Percentiles rank a stretch among this genome's conserved stretches.
Evolutionary conservation across 352 stramenopile species (phyloP).

Genomic region (Phytopythium litorale): DNA sequence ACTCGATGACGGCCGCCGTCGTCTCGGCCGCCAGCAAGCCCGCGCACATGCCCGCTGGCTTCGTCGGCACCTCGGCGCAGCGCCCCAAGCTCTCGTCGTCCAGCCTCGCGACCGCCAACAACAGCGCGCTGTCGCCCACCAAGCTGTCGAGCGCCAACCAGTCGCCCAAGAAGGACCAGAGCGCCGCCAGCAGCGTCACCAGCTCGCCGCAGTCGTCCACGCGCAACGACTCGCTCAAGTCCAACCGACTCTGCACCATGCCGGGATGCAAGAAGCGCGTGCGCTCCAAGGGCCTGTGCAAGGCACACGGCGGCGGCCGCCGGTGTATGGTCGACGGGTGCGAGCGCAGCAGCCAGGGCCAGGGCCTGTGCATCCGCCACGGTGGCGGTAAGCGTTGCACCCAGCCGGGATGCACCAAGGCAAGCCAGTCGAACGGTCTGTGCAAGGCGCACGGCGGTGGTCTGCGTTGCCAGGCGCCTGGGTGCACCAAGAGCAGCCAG

Average conservation of each 20-base stretch:
- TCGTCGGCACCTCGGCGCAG: slow-evolving; percentile 1
- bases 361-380: slow-evolving; percentile 82
- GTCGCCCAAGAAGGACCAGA: slow-evolving; percentile 16
- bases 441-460: slow-evolving; percentile 85
- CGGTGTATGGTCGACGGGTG: slow-evolving; percentile 82
- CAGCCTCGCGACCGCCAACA: background rate
- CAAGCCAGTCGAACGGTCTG: slow-evolving; percentile 77
- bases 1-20: slow-evolving; percentile 19
- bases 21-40: slow-evolving; percentile 2
- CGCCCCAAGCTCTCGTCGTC: slow-evolving; percentile 16
- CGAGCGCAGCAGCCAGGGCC: slow-evolving; percentile 74
- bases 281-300: slow-evolving; percentile 82
- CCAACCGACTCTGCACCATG: slow-evolving; percentile 78
- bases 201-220: background rate
- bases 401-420: slow-evolving; percentile 74
- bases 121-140: slow-evolving; percentile 15
- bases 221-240: slow-evolving; percentile 69
- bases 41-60: slow-evolving; percentile 7
- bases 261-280: slow-evolving; percentile 82
- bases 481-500: slow-evolving; percentile 82
- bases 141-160: slow-evolving; percentile 16
- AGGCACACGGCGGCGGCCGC: slow-evolving; percentile 72
- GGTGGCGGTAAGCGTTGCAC: slow-evolving; percentile 80
- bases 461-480: slow-evolving; percentile 61
- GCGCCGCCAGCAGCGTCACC: slow-evolving; percentile 9